These are phyloP conservation scores for Blastobotrys parvus DNA, from an alignment of 805 yeast species.

Conservation along the genomic window DNA sequence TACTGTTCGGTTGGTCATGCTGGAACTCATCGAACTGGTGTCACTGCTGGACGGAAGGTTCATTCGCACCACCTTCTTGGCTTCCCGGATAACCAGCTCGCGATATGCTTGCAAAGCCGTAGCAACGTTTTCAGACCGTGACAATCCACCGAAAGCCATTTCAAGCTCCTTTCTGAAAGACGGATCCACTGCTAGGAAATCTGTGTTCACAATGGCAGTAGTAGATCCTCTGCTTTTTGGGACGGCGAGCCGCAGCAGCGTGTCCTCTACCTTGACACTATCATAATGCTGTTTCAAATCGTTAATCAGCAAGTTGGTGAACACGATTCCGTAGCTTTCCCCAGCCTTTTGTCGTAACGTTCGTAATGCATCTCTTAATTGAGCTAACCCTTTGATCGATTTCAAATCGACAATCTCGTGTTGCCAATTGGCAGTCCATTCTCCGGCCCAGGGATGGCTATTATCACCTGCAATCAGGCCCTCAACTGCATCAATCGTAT, in stretches of 20 bases:
- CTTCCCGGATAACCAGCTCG: slow-evolving; percentile 58
- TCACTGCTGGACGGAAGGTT: slow-evolving; percentile 42
- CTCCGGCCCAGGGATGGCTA: slow-evolving; percentile 6
- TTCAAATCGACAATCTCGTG: slow-evolving; percentile 36
- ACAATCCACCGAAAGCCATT: slow-evolving; percentile 45
- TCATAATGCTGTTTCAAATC: slow-evolving; percentile 58
- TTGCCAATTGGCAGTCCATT: slow-evolving; percentile 15
- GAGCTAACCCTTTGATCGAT: slow-evolving; percentile 41
- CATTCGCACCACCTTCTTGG: slow-evolving; percentile 61
- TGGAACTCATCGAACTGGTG: slow-evolving; percentile 23
- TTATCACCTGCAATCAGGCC: slow-evolving; percentile 47
- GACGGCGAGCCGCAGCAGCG: slow-evolving; percentile 42
- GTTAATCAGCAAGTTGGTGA: slow-evolving; percentile 45
- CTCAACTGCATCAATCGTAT: slow-evolving; percentile 50
- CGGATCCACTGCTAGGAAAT: slow-evolving; percentile 34
- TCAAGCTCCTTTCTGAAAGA: slow-evolving; percentile 37
- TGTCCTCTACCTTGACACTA: slow-evolving; percentile 37
- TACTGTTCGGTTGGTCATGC: slow-evolving; percentile 19
- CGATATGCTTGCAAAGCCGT: slow-evolving; percentile 58
- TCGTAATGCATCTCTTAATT: slow-evolving; percentile 45
- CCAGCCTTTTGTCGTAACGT: slow-evolving; percentile 59
- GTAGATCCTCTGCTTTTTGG: slow-evolving; percentile 8
- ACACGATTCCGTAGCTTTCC: slow-evolving; percentile 50
- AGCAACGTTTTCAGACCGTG: slow-evolving; percentile 51
- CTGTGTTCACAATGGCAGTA: slow-evolving; percentile 23